A percentile compares a stretch with the other conserved stretches of the same genome.
These are phyloP conservation scores for Suillus placidus DNA, from an alignment of 768 basidiomycete species.

Conservation along the genomic window DNA sequence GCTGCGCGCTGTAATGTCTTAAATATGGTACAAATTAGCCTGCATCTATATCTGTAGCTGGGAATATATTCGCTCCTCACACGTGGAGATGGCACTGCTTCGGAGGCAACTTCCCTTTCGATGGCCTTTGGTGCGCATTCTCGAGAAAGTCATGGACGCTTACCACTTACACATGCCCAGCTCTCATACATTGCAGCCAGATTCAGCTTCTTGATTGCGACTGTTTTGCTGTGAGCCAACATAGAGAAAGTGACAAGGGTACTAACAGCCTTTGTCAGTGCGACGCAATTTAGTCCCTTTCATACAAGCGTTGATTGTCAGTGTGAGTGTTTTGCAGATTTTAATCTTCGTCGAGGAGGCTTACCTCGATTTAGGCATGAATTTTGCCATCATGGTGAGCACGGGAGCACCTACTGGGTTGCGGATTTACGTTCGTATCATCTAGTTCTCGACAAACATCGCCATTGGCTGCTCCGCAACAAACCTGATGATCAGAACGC, in stretches of 20 bases:
- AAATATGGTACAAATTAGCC: neutral
- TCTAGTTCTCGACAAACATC: neutral
- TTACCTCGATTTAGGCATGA: neutral
- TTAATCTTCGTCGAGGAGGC: neutral
- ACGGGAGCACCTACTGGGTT: no score
- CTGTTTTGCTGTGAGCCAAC: neutral
- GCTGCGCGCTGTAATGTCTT: no score
- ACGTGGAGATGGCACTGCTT: neutral
- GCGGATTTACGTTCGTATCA: neutral
- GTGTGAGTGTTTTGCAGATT: neutral
- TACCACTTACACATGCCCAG: neutral
- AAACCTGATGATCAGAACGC: conserved; percentile 5
- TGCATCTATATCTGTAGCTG: neutral
- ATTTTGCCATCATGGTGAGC: neutral
- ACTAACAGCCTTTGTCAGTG: neutral
- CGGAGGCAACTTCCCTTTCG: neutral
- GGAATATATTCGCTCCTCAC: conserved; percentile 2
- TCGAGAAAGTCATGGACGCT: neutral
- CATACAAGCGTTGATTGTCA: neutral
- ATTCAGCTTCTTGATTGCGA: neutral
- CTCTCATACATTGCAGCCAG: neutral
- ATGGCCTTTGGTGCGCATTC: conserved; percentile 1
- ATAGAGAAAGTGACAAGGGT: neutral
- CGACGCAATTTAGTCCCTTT: neutral
- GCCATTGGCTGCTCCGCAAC: conserved; percentile 4